phyloP scores from a whole-genome alignment of 768 basidiomycete species.

The Panaeolus papilionaceus region DNA sequence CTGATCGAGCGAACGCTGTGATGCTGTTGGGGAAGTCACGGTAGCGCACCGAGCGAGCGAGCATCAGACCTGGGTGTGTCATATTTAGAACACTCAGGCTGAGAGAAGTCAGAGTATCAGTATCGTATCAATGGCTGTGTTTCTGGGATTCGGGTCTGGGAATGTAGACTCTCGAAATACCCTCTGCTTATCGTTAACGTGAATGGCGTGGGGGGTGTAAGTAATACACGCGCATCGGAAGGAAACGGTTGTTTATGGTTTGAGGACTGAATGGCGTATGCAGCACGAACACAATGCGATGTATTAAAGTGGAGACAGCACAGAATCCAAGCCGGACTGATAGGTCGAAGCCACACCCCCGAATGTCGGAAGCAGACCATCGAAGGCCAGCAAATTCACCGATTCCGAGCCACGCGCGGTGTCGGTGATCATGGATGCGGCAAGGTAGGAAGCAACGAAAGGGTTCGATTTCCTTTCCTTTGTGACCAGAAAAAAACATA shows the following conservation, averaged over 20 bases:
- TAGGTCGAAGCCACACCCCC: background rate
- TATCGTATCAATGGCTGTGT: too few species aligned
- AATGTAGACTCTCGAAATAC: background rate
- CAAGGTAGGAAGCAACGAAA: background rate
- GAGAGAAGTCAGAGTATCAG: background rate
- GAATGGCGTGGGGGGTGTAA: background rate
- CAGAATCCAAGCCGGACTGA: background rate
- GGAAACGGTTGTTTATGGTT: background rate
- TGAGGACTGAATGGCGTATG: background rate
- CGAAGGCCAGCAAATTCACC: background rate
- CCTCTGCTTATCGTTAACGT: background rate
- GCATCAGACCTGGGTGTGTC: slow-evolving; percentile 8
- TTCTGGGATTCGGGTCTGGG: too few species aligned
- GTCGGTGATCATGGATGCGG: background rate
- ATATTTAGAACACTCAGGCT: background rate
- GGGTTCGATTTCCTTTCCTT: background rate
- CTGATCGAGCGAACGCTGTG: background rate
- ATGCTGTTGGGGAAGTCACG: background rate
- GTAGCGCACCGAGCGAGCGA: background rate
- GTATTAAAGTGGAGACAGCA: background rate
- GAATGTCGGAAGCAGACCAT: background rate
- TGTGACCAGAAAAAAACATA: background rate
- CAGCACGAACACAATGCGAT: background rate
- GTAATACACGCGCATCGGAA: background rate
- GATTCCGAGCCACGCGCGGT: background rate